Base-by-base conservation (phyloP, 108 stramenopile species). In the Skeletonema menzelii region DNA sequence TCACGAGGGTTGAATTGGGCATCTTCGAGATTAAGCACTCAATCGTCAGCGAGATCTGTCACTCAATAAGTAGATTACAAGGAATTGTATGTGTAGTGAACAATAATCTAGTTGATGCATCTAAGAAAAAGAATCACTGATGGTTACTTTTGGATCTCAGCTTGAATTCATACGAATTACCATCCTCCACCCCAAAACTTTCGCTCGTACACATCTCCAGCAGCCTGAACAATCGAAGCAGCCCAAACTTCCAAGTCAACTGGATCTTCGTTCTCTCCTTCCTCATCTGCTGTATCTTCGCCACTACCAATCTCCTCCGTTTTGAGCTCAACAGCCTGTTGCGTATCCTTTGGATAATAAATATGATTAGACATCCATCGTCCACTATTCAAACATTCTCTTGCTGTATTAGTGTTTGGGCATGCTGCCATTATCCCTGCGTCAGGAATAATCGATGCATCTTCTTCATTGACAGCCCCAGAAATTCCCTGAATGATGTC, bases 1-100 rank as follows among this genome's bases (percentile, higher is more conserved):
- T 84, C 86, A 12, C 74, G 92, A 68, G 87, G 92, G 17, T 65
- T 93, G 63, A 85, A 82, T 34, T 93, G 86, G 87, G 89, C 87
- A 24, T 77, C 84, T n/a, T 65, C 72, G 27, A 61, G 75, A 38
- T 72, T 78, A 56, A 59, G 27, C 17, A 49, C 59, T 15, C 53
- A 58, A 44, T 66, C 26, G 34, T 27, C 34, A 19, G 27, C 34
- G 7, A 65, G 34, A 46, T 5, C 38, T 53, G 12, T 53, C 10
- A 34, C 32, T 34, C 59, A 3, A 19, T 53, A 53, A 53, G 49
- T 1, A 22, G 8, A 53, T 53, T 22, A 10, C 3, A 22, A 53
- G 49, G 22, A 0, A 7, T 60, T 60, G 59, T 60, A 60, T 17
- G 2, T 60, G 59, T 34, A 60, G 59, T 60, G 19, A 60, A 60